Evolutionary conservation across 106 monocot species (phyloP).

Genomic region (Platanthera guangdongensis): DNA sequence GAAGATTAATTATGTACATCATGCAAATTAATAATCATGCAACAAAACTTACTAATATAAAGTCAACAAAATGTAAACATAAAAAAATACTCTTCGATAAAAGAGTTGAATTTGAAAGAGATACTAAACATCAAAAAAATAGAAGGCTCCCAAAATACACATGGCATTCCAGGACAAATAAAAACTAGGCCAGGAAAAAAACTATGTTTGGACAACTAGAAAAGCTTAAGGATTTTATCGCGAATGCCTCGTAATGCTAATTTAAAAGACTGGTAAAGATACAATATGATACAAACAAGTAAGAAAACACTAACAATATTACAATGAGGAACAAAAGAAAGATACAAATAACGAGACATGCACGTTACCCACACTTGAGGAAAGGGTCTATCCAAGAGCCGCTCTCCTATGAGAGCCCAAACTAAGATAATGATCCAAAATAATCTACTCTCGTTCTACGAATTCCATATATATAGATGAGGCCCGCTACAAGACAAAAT

Average conservation of each 20-base stretch:
- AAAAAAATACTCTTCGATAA: not conserved
- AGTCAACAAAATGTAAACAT: not conserved
- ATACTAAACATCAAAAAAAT: not conserved
- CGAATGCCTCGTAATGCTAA: not conserved
- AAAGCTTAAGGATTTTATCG: not conserved
- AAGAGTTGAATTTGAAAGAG: not conserved
- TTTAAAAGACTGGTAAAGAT: not conserved
- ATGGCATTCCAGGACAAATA: not conserved
- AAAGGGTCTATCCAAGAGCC: no score
- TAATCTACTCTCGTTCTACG: no score
- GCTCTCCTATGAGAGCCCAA: no score
- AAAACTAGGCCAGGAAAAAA: not conserved
- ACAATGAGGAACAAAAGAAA: no score
- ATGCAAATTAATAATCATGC: not conserved
- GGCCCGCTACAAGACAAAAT: no score
- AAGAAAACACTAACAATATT: no score
- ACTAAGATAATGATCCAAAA: no score
- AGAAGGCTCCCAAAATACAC: not conserved
- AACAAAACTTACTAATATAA: not conserved
- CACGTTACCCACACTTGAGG: no score
- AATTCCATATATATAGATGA: no score
- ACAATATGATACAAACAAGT: not conserved
- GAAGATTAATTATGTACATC: not conserved
- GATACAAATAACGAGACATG: no score
- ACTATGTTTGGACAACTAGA: not conserved